Conservation (phyloP, 148 eudicot genomes). For the Persicaria maculosa region DNA sequence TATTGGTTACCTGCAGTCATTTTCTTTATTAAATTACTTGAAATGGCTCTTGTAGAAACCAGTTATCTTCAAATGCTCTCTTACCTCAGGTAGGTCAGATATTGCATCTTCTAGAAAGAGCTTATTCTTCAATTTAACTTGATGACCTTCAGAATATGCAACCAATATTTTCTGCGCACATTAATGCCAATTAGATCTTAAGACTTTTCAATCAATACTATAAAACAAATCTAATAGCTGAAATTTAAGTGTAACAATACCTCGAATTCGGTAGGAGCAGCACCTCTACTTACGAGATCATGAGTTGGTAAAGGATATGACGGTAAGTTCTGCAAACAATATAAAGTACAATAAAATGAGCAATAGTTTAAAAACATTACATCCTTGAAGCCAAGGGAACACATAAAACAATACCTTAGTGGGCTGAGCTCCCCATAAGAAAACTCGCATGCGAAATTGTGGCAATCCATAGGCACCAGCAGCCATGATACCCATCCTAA, state of each 20-base stretch:
- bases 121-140: conserved; percentile 30
- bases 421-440: conserved; percentile 68
- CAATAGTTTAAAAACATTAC: neutral
- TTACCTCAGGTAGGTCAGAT: conserved; percentile 76
- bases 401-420: conserved; percentile 34
- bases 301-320: conserved; percentile 83
- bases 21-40: too few species aligned
- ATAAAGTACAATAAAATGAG: neutral
- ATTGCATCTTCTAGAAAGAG: conserved; percentile 64
- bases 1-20: conserved; percentile 40
- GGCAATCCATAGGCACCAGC: conserved; percentile 87
- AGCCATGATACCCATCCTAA: conserved; percentile 72
- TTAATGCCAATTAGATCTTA: neutral
- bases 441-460: conserved; percentile 70
- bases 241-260: conserved; percentile 18
- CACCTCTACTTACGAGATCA: conserved; percentile 52
- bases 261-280: conserved; percentile 61
- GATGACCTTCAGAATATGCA: conserved; percentile 37
- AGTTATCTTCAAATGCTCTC: neutral
- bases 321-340: conserved; percentile 50
- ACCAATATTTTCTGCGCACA: conserved; percentile 47
- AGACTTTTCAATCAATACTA: neutral
- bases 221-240: neutral
- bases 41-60: too few species aligned
- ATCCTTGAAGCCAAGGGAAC: too few species aligned